Base-by-base conservation (phyloP, 495 filamentous ascomycete species). In the Xylaria longipes region DNA sequence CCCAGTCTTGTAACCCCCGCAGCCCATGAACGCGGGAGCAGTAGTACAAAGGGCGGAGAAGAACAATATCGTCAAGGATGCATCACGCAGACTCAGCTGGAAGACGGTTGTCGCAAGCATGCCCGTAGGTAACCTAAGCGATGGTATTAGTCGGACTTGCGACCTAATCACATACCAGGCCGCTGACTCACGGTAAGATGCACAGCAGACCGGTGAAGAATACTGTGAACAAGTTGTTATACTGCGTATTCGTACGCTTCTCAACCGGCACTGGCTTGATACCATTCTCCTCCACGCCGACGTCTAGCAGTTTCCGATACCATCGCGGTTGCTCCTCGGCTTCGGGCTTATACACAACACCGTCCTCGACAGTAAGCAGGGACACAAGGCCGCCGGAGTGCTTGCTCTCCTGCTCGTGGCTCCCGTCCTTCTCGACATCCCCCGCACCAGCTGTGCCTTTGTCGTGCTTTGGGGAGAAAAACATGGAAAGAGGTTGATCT, bases 51-150 rank as follows among this genome's bases (percentile, higher is more conserved):
- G 76, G 63, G 88, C 75, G 56, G 82, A 82, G 65, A 89, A 88
- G 78, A 89, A 89, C 20, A 90, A 65, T 65, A 89, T 90, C 66
- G 87, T 83, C 33, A 90, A 75, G 9, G 84, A 84, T 1, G 85
- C 79, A 71, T 90, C 87, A 48, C 87, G 77, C n/a, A 89, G 78
- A 45, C 80, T 80, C 78, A 90, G 75, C 29, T 82, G 83, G 69
- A 85, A 88, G 20, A 80, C 73, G 0, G 86, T 81, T 4, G 84
- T 87, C 11, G 85, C 87, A 33, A 87, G 76, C 76, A 87, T 82
- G 27, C 86, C 86, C 22, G 85, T 87, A n/a, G 85, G 85, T 43
- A 88, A 79, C 0, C 85, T 87, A 15, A 7, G 73, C 72, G 29
- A 76, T 73, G 2, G 77, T 8, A 56, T 67, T 72, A 67, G 22